phyloP scores from a whole-genome alignment of 257 asterid genomes.

The Petunia secreta region DNA sequence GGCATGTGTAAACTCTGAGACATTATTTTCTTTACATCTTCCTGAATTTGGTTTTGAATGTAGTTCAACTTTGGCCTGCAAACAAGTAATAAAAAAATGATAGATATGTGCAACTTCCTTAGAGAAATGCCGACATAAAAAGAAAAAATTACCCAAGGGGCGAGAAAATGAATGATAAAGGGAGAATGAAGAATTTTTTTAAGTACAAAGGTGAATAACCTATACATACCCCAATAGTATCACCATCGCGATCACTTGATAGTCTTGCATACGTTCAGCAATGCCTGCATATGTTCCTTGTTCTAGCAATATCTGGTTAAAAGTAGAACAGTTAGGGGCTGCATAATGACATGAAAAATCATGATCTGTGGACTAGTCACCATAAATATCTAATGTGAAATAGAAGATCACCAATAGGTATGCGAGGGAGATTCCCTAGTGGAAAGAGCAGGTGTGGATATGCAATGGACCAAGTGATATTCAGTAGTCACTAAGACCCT shows the following conservation, averaged over 20 bases:
- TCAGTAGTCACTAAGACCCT: background rate
- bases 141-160: background rate
- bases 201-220: background rate
- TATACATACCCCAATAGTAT: slow-evolving; percentile 74
- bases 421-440: background rate
- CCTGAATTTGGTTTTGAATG: slow-evolving; percentile 70
- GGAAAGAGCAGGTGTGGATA: background rate
- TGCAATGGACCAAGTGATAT: slow-evolving; percentile 13
- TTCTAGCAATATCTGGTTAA: slow-evolving; percentile 64
- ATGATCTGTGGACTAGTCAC: slow-evolving; percentile 18
- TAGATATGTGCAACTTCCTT: slow-evolving; percentile 14
- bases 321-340: slow-evolving; percentile 21
- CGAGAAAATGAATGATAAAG: background rate
- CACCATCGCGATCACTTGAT: slow-evolving; percentile 85
- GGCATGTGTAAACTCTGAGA: slow-evolving; percentile 68
- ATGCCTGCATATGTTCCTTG: slow-evolving; percentile 57
- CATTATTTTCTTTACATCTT: slow-evolving; percentile 82
- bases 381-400: background rate
- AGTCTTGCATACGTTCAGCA: slow-evolving; percentile 71
- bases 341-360: slow-evolving; percentile 28
- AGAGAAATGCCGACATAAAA: background rate
- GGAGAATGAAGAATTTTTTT: background rate
- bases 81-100: slow-evolving; percentile 17
- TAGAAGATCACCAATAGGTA: background rate
- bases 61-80: slow-evolving; percentile 81